These are phyloP conservation scores for Tylopilus intermedius DNA, from an alignment of 768 basidiomycete genomes.

Conservation along the genomic window DNA sequence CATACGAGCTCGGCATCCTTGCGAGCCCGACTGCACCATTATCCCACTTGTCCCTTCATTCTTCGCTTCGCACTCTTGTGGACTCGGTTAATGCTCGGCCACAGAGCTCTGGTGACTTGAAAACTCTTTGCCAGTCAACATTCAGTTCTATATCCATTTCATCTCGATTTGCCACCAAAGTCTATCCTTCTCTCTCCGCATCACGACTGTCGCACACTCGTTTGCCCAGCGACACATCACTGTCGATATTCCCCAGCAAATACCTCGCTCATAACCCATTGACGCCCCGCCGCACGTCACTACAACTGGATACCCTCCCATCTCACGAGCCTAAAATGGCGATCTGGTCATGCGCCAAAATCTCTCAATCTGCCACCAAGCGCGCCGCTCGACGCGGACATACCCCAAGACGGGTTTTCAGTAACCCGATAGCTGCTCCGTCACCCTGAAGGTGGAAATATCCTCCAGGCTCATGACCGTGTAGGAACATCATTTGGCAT, in stretches of 20 bases:
- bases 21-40: background rate
- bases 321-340: conserved; percentile 6
- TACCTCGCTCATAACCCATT: conserved; percentile 2
- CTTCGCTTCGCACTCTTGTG: conserved; percentile 25
- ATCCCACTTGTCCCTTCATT: conserved; percentile 14
- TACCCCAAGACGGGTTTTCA: conserved; percentile 20
- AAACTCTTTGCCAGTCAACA: conserved; percentile 18
- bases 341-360: conserved; percentile 32
- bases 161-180: conserved; percentile 15
- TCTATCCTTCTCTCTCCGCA: conserved; percentile 3
- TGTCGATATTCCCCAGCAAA: conserved; percentile 4
- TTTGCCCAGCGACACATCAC: conserved; percentile 7
- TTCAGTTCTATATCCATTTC: conserved; percentile 19
- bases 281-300: conserved; percentile 11
- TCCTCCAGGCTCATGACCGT: conserved; percentile 3
- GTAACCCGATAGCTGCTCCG: conserved; percentile 14
- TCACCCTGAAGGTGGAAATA: conserved; percentile 6
- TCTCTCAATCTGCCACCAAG: conserved; percentile 23
- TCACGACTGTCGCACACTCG: conserved; percentile 5
- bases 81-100: conserved; percentile 6
- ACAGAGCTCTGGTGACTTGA: conserved; percentile 10
- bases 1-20: conserved; percentile 23
- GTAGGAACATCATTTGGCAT: conserved; percentile 5
- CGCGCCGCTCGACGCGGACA: conserved; percentile 25
- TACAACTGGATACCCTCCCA: conserved; percentile 3